Evolutionary conservation across 345 rosid species (phyloP), one percentile per base, ranked within the genome.

Genomic region (Eucalyptus coolabah): DNA sequence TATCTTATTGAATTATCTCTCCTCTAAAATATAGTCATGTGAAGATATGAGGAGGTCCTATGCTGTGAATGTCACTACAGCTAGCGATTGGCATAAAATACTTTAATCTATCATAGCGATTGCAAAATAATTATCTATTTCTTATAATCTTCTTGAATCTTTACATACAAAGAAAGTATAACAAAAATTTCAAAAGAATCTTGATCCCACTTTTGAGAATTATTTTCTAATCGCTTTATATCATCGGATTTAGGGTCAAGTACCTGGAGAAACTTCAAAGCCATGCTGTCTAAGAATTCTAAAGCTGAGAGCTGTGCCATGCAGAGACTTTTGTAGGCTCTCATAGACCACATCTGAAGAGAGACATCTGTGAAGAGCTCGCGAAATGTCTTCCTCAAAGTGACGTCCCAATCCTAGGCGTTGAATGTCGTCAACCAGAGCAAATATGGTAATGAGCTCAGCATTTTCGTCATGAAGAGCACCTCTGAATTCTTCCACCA

Each of bases 211-310:
- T 30, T 12, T 28, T 51, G 54, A 16, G 21, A 51, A 18, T 51
- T 51, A 51, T 51, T 3, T 17, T 17, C 8, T 51, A 51, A 51
- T 51, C 4, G 54, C 21, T 51, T 51, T 51, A 6, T 51, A 1
- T 51, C 7, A 51, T 51, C 21, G 2, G 21, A 51, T 51, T 51
- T 51, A 51, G 3, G 54, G 4, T 51, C 4, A 51, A 51, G 19
- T 51, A 16, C 96, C 96, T 92, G 87, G 92, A 42, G 93, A 92
- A 86, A 92, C 80, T 4, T 50, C 23, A 81, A 88, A 92, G 7
- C 95, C 95, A 37, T 91, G 93, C 86, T 90, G 95, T 88, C 95
- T 90, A 11, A 92, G 91, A 42, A 93, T 93, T 90, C 94, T 87
- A 89, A 93, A 93, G 89, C 77, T 54, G 23, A 94, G 95, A 85